phyloP scores from a whole-genome alignment of 208 protist genomes.

The Leishmania aethiopica region DNA sequence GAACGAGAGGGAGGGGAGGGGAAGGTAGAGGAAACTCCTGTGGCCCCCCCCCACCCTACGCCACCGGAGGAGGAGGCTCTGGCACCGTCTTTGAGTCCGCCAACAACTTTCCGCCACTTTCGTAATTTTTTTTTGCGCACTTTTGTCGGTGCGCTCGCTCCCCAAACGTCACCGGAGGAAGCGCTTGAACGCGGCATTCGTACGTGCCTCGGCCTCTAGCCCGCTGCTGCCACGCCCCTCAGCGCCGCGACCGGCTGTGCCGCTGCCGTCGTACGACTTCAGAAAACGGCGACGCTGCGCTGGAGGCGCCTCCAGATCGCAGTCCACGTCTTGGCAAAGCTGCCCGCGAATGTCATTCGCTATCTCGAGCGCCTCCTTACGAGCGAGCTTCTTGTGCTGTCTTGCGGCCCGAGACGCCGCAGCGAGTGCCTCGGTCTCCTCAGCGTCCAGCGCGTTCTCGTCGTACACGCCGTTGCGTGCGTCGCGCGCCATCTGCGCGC shows the following conservation, averaged over 20 bases:
- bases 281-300: slow-evolving; percentile 3
- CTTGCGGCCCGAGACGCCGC: slow-evolving; percentile 29
- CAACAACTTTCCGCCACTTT: neutral
- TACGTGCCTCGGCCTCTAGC: slow-evolving; percentile 6
- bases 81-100: neutral
- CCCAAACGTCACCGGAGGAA: slow-evolving; percentile 30
- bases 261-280: neutral
- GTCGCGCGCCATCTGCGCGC: slow-evolving; percentile 44
- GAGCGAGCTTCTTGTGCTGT: slow-evolving; percentile 36
- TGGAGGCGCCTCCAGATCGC: slow-evolving; percentile 9
- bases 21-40: neutral
- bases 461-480: slow-evolving; percentile 55
- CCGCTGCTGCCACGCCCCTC: neutral
- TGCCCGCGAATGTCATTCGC: slow-evolving; percentile 64
- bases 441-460: slow-evolving; percentile 49
- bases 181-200: slow-evolving; percentile 49
- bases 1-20: neutral
- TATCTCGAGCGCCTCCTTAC: slow-evolving; percentile 28
- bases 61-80: neutral
- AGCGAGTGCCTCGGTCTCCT: slow-evolving; percentile 40
- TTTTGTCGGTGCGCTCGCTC: neutral
- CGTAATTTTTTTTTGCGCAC: neutral
- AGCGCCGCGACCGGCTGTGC: neutral
- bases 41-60: neutral
- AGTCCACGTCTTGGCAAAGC: slow-evolving; percentile 18